Percentiles rank a stretch among this genome's conserved stretches.
Evolutionary conservation across 192 early-diverging fungal genomes (phyloP).

Genomic region (Coemansia sp.): DNA sequence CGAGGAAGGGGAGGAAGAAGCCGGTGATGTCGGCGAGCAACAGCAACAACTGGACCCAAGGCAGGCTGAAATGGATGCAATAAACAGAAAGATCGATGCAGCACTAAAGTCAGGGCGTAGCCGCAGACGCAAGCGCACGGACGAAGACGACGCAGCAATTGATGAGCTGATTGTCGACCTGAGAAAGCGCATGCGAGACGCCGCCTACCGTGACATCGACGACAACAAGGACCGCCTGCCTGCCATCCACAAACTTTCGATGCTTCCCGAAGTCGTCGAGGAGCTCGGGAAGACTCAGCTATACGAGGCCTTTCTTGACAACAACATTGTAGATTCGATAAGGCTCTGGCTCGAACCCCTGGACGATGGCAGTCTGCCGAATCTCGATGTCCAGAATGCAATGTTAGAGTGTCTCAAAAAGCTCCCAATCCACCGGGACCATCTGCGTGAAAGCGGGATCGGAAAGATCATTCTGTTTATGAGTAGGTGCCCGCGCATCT

Average conservation of each 20-base stretch:
- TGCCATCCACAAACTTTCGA: conserved; percentile 53
- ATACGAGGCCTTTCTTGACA: conserved; percentile 77
- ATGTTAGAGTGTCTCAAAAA: conserved; percentile 71
- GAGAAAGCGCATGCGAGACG: conserved; percentile 54
- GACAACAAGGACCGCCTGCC: conserved; percentile 54
- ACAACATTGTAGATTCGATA: conserved; percentile 80
- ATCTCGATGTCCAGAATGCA: conserved; percentile 81
- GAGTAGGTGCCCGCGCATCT: conserved; percentile 80
- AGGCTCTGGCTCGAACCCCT: conserved; percentile 89
- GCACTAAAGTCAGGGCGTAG: conserved; percentile 39
- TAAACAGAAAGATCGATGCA: conserved; percentile 45
- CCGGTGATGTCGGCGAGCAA: not conserved
- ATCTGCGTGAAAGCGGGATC: conserved; percentile 77
- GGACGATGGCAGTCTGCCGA: conserved; percentile 83
- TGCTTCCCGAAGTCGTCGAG: conserved; percentile 50
- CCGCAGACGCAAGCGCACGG: conserved; percentile 49
- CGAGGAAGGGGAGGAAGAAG: conserved; percentile 5
- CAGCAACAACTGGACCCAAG: conserved; percentile 30
- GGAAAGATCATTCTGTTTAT: conserved; percentile 88
- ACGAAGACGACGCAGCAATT: conserved; percentile 48
- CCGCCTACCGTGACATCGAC: conserved; percentile 51
- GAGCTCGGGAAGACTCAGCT: conserved; percentile 56
- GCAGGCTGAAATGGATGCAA: conserved; percentile 47
- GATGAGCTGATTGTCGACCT: conserved; percentile 54
- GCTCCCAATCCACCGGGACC: conserved; percentile 71